Evolutionary conservation across 2,329 filamentous ascomycete species (phyloP), one percentile per base, ranked within the genome.

Genomic region (Ampelomyces quisqualis): DNA sequence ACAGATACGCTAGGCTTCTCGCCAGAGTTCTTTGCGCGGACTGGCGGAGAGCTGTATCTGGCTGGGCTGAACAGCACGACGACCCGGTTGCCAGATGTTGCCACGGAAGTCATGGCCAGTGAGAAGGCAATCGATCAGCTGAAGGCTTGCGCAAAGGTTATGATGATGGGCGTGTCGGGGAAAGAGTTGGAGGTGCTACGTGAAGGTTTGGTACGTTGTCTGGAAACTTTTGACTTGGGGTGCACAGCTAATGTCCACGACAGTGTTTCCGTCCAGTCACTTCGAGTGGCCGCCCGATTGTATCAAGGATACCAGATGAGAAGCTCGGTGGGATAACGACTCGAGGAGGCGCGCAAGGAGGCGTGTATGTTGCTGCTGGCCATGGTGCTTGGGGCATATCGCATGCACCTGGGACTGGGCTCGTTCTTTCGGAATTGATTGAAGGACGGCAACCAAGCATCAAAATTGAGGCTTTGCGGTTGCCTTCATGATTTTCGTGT

Each of bases 311-410:
- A 18, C 66, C 72, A 1, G 80, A 86, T 49, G 60, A 67, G 9
- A 71, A 74, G 29, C 72, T 88, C 3, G 82, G 81, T 1, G 68
- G 70, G 0, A 58, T 77, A 5, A 67, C 57, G 43, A 80, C 73
- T 17, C 64, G 51, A 47, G 57, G 57, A 18, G 64, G 58, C 13
- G 57, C 55, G 0, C 72, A 73, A 1, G 81, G 84, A 2, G 85
- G 86, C 3, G 82, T 91, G 0, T 90, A 80, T 60, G 64, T 90
- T 24, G 81, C 83, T 1, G 75, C 82, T 3, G 86, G 87, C 0
- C 86, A 90, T 71, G 86, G 86, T 0, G 83, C 86, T 0, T 90
- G 86, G 86, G 86, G 86, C 22, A 68, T 74, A 13, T 70, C 69
- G 23, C 69, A 70, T 39, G 64, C 62, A 11, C 67, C 88, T 20